A percentile compares a stretch with the other conserved stretches of the same genome.
These are phyloP conservation scores for Mortierella sp. DNA, from an alignment of 371 early-diverging fungal species.

Conservation along the genomic window DNA sequence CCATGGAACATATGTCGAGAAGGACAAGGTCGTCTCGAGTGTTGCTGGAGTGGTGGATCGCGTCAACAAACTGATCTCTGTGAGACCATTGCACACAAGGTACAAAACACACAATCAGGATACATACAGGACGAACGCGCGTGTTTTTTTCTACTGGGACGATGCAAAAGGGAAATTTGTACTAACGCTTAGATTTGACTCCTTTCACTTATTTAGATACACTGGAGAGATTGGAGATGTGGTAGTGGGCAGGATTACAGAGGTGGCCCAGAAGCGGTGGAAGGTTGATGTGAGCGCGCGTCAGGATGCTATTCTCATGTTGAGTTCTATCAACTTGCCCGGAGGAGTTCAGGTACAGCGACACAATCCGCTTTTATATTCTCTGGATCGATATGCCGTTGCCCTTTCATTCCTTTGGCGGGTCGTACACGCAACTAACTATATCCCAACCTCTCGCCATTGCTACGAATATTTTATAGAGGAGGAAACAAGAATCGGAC, in stretches of 20 bases:
- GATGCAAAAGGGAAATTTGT: too few relatives aligned
- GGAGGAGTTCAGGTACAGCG: slow-evolving; percentile 91
- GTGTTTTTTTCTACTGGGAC: background rate
- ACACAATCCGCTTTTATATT: background rate
- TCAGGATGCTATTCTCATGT: slow-evolving; percentile 89
- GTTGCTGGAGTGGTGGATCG: slow-evolving; percentile 95
- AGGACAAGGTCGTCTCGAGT: slow-evolving; percentile 80
- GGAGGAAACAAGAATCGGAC: slow-evolving; percentile 98
- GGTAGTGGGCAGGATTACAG: slow-evolving; percentile 97
- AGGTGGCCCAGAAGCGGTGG: slow-evolving; percentile 95
- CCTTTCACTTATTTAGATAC: slow-evolving; percentile 64
- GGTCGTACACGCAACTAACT: too few relatives aligned
- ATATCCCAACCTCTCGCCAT: background rate
- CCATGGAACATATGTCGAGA: slow-evolving; percentile 94
- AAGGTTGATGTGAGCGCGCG: slow-evolving; percentile 94
- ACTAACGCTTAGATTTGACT: background rate
- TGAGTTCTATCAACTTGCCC: slow-evolving; percentile 97
- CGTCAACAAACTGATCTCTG: slow-evolving; percentile 97
- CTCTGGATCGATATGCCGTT: background rate
- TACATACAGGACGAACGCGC: background rate
- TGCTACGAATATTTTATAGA: slow-evolving; percentile 56
- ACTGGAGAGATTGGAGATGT: slow-evolving; percentile 98
- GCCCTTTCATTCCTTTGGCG: background rate
- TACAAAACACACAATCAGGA: slow-evolving; percentile 43
- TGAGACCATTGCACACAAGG: slow-evolving; percentile 90